Percentiles rank a stretch among this genome's conserved stretches.
phyloP scores from a whole-genome alignment of 768 basidiomycete genomes.

The Hypsizygus marmoreus region DNA sequence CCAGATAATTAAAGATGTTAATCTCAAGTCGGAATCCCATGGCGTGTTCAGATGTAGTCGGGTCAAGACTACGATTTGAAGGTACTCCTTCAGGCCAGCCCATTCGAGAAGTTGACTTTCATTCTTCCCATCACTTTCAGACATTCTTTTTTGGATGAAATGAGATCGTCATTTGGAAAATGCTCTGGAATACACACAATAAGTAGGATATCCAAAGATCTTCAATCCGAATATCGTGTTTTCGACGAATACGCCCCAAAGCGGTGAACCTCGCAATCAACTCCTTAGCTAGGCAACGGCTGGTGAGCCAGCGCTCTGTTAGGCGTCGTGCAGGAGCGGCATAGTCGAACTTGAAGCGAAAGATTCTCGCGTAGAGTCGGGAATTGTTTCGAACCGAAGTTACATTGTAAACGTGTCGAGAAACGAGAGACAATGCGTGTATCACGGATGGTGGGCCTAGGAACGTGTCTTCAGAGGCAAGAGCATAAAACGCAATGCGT shows the following conservation, averaged over 20 bases:
- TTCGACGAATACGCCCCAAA: conserved; percentile 41
- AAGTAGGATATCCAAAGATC: conserved; percentile 58
- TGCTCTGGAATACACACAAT: conserved; percentile 42
- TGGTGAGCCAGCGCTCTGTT: conserved; percentile 35
- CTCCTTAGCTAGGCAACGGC: conserved; percentile 41
- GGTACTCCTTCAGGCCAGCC: conserved; percentile 35
- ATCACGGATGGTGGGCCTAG: conserved; percentile 47
- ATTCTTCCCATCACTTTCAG: conserved; percentile 54
- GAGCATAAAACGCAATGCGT: conserved; percentile 43
- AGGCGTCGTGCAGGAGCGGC: conserved; percentile 41
- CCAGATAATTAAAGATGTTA: conserved; percentile 44
- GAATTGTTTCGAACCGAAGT: conserved; percentile 37
- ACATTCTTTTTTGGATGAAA: conserved; percentile 27
- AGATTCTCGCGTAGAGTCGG: conserved; percentile 45
- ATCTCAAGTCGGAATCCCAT: conserved; percentile 33
- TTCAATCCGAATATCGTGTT: conserved; percentile 23
- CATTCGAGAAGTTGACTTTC: conserved; percentile 42
- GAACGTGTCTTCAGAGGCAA: conserved; percentile 31
- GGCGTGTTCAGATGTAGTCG: conserved; percentile 12
- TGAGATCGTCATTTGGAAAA: not conserved
- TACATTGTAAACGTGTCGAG: conserved; percentile 33
- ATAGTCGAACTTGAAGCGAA: conserved; percentile 46
- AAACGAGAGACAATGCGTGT: conserved; percentile 39
- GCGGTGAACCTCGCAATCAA: conserved; percentile 42
- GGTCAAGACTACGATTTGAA: conserved; percentile 19